A percentile compares a stretch with the other conserved stretches of the same genome.
Conservation (phyloP, 2,329 filamentous ascomycete species). For the Colletotrichum camelliae region DNA sequence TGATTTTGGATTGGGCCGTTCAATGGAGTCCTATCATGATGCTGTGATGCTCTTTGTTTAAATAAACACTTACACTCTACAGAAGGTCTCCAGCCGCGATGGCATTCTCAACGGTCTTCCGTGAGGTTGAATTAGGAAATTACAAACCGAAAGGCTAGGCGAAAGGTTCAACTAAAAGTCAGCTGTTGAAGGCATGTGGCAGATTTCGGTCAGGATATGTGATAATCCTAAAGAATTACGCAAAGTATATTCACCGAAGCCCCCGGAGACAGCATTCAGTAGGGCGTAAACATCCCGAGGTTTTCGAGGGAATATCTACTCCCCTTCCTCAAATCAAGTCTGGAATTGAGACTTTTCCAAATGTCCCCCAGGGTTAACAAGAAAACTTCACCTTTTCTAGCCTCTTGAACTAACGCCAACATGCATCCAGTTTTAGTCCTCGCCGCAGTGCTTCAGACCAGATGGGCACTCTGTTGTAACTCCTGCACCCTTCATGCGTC, state of each 20-base stretch:
- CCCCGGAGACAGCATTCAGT: fast-evolving
- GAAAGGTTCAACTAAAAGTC: not conserved
- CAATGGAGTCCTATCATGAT: not conserved
- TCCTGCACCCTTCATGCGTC: too few relatives aligned
- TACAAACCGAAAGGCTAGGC: not conserved
- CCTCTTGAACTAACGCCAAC: not conserved
- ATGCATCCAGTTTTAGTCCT: too few relatives aligned
- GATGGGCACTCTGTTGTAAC: too few relatives aligned
- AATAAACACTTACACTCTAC: not conserved
- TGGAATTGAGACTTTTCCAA: fast-evolving
- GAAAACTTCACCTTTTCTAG: not conserved
- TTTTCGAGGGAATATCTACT: not conserved
- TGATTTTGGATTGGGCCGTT: not conserved
- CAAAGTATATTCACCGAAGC: not conserved
- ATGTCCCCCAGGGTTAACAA: not conserved
- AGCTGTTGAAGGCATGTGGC: not conserved
- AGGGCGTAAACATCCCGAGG: not conserved
- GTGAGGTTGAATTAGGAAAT: not conserved
- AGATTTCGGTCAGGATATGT: not conserved
- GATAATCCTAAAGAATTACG: not conserved
- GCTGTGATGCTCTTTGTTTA: not conserved
- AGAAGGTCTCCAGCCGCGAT: not conserved
- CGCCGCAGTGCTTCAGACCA: too few relatives aligned
- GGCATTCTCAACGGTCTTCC: not conserved
- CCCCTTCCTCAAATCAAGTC: not conserved